Percentiles rank a stretch among this genome's conserved stretches.
Conservation (phyloP, 352 stramenopile species). For the Elongisporangium undulatum region DNA sequence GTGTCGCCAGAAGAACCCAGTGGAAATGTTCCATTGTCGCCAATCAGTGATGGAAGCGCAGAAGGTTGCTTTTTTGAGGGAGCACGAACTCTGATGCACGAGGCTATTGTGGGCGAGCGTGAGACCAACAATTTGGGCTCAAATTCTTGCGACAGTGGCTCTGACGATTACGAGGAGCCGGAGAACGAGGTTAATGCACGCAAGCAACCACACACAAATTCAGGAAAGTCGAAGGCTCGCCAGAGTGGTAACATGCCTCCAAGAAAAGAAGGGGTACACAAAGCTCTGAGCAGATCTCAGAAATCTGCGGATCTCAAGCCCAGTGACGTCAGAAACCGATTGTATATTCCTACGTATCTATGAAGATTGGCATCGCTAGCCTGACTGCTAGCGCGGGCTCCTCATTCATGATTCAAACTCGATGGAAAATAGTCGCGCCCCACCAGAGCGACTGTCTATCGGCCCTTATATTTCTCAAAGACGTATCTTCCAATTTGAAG, state of each 20-base stretch:
- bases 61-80: conserved; percentile 17
- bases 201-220: not conserved
- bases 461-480: not conserved
- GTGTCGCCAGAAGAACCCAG: not conserved
- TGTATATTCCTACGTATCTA: conserved; percentile 10
- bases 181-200: not conserved
- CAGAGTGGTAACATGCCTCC: not conserved
- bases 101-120: conserved; percentile 11
- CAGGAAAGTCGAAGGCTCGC: not conserved
- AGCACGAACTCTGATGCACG: conserved; percentile 19
- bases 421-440: not conserved
- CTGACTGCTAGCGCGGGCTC: not conserved
- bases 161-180: conserved; percentile 4
- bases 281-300: not conserved
- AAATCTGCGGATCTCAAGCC: not conserved
- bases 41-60: conserved; percentile 29
- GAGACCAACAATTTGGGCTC: not conserved
- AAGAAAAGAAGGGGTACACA: not conserved
- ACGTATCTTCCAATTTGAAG: not conserved
- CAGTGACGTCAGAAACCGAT: not conserved
- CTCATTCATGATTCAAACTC: not conserved
- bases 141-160: conserved; percentile 8
- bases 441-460: not conserved
- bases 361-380: conserved; percentile 1
- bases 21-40: conserved; percentile 12